Conservation (phyloP, 495 filamentous ascomycete genomes). For the Aspergillus ostianus region DNA sequence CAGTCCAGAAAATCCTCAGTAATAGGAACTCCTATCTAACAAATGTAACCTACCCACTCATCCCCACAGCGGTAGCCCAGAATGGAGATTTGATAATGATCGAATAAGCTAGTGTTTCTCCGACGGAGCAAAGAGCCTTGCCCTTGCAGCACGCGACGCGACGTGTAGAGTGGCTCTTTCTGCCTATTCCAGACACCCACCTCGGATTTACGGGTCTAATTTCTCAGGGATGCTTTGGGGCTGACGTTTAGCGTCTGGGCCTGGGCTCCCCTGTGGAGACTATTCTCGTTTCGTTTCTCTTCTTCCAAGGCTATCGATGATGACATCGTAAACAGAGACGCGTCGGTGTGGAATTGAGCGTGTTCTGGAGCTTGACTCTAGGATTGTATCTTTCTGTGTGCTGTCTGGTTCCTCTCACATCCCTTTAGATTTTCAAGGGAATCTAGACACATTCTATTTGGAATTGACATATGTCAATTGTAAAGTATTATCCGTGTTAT, state of each 20-base stretch:
- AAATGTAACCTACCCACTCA: background rate
- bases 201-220: slow-evolving; percentile 6
- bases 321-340: slow-evolving; percentile 4
- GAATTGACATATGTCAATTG: background rate
- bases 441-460: background rate
- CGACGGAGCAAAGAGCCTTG: background rate
- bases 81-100: slow-evolving; percentile 2
- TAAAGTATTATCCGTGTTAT: no score
- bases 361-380: background rate
- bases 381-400: no score
- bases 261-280: background rate
- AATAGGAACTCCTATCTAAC: background rate
- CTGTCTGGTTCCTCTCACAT: background rate
- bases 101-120: slow-evolving; percentile 1
- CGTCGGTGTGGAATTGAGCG: background rate
- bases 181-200: background rate
- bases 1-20: background rate
- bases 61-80: background rate
- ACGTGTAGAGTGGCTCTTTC: background rate
- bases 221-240: background rate
- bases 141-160: background rate
- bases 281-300: background rate
- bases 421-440: background rate
- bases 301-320: background rate
- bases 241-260: background rate